Conservation (phyloP, 305 asterid species). For the Fraxinus velutina region DNA sequence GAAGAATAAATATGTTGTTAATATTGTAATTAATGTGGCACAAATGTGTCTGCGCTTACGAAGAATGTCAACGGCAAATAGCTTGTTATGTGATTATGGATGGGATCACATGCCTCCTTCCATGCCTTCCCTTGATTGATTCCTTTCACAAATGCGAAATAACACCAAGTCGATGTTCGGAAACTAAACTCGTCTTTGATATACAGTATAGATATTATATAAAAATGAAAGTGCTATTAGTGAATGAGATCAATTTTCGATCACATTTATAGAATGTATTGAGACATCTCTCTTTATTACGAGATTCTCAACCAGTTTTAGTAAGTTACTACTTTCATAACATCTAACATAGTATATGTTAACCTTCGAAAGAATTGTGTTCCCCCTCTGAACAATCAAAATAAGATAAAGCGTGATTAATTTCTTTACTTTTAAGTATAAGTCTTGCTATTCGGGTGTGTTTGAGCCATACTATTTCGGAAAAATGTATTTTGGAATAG, state of each 20-base stretch:
- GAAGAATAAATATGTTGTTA: not conserved
- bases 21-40: not conserved
- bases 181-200: not conserved
- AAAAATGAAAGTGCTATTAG: not conserved
- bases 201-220: not conserved
- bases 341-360: not conserved
- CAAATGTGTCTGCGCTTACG: constrained; percentile 3
- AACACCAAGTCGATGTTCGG: not conserved
- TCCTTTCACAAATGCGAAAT: not conserved
- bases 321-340: not conserved
- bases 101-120: constrained; percentile 6
- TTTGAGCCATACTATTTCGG: too few relatives aligned
- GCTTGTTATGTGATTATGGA: not conserved
- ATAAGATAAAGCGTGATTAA: not conserved
- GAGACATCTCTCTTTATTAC: not conserved
- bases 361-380: not conserved
- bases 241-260: not conserved
- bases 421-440: not conserved
- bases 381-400: not conserved
- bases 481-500: too few relatives aligned
- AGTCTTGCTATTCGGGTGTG: not conserved
- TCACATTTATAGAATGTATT: not conserved
- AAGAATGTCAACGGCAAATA: constrained; percentile 3
- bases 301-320: too few relatives aligned
- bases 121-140: not conserved